Conservation (phyloP, 305 asterid species). For the Fraxinus dipetala region DNA sequence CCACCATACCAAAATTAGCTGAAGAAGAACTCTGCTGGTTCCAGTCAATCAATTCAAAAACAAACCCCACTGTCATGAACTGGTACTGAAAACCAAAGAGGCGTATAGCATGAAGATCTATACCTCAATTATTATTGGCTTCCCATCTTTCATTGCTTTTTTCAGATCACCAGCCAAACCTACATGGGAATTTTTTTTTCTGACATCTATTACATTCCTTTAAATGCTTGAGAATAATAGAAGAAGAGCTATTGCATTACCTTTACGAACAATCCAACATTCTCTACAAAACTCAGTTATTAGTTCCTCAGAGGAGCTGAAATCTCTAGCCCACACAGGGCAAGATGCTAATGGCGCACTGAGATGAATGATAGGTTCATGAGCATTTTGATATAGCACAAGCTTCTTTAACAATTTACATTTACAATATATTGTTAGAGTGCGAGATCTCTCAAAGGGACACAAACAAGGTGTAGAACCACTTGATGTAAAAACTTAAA, state of each 20-base stretch:
- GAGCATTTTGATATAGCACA: slow-evolving; percentile 18
- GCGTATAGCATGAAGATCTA: slow-evolving; percentile 8
- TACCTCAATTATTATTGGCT: slow-evolving; percentile 96
- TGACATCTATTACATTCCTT: slow-evolving; percentile 17
- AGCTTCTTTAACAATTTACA: slow-evolving; percentile 15
- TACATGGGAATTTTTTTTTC: slow-evolving; percentile 30
- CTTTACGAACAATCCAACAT: slow-evolving; percentile 95
- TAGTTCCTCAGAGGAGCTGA: slow-evolving; percentile 81
- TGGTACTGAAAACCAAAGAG: background rate
- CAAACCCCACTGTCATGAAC: background rate
- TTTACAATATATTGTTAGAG: background rate
- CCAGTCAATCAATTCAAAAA: background rate
- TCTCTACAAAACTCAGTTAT: slow-evolving; percentile 95
- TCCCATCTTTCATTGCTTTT: slow-evolving; percentile 99
- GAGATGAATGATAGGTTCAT: slow-evolving; percentile 30
- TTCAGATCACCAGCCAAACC: slow-evolving; percentile 97
- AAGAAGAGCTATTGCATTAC: slow-evolving; percentile 34
- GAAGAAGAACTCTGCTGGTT: background rate
- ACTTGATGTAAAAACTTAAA: background rate
- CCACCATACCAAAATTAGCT: background rate
- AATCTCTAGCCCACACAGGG: slow-evolving; percentile 92
- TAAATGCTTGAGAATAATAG: slow-evolving; percentile 17
- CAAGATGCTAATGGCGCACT: slow-evolving; percentile 94
- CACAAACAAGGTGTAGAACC: background rate
- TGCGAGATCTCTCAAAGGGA: background rate